Conservation (phyloP, 495 filamentous ascomycete species). For the Xylaria longipes region DNA sequence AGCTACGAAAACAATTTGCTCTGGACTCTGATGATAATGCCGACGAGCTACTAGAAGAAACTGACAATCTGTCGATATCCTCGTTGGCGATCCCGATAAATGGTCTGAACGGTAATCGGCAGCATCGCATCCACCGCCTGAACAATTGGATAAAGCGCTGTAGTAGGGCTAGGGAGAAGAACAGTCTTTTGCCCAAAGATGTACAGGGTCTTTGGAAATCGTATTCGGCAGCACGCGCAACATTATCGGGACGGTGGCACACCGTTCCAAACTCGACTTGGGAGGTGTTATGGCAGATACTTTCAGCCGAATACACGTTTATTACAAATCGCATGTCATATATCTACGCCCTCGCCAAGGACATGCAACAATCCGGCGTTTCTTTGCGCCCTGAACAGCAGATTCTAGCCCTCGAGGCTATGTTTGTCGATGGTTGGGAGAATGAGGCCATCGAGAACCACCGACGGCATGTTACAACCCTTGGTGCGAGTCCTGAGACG, state of each 20-base stretch:
- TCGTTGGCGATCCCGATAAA: constrained; percentile 16
- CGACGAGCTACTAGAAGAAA: constrained; percentile 36
- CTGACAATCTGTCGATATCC: constrained; percentile 26
- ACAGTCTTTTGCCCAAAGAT: constrained; percentile 34
- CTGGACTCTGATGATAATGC: constrained; percentile 41
- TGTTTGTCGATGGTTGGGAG: constrained; percentile 65
- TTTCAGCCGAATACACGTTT: constrained; percentile 43
- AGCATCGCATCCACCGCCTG: constrained; percentile 26
- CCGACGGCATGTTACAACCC: constrained; percentile 61
- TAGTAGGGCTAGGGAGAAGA: constrained; percentile 13
- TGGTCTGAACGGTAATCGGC: constrained; percentile 18
- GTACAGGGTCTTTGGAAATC: constrained; percentile 49
- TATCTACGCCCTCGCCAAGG: constrained; percentile 64
- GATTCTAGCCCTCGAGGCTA: constrained; percentile 68
- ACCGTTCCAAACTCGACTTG: constrained; percentile 58
- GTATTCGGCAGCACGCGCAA: constrained; percentile 50
- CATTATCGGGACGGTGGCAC: constrained; percentile 51
- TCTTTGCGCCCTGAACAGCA: constrained; percentile 62
- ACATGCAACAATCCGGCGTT: constrained; percentile 63
- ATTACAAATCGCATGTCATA: constrained; percentile 64
- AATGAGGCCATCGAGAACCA: constrained; percentile 68
- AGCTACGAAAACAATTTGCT: constrained; percentile 46
- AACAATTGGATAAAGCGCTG: constrained; percentile 38
- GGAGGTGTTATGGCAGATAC: constrained; percentile 61
- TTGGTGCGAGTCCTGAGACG: constrained; percentile 59